Base-by-base conservation (phyloP, 179 eudicot genomes). In the Spergularia azorica region DNA sequence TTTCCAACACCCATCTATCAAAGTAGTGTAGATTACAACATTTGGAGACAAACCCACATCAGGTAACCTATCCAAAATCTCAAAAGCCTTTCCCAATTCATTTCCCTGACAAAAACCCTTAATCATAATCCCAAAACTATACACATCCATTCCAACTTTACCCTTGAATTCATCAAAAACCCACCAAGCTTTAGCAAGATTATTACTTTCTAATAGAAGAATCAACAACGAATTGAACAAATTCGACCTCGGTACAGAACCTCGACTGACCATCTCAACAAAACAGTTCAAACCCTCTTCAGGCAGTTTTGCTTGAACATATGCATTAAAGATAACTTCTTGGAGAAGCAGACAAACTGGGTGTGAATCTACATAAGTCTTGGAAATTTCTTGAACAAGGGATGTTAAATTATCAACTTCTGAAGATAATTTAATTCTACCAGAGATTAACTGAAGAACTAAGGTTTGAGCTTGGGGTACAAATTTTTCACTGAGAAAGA, bases 61-160 rank as follows among this genome's bases (percentile, higher is more conserved):
- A 32, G 43, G 80, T 80, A 91, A 72, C 56, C 77, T 72, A 72
- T 55, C 74, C 48, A 90, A 81, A 64, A 86, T 82, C 83, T 81
- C 79, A 78, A 88, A 90, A 66, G 87, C 96, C 81, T 81, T 83
- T 18, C 50, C 51, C 71, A 91, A 68, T 63, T 88, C 82, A 70
- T 85, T 80, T 26, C 78, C 86, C 54, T 87, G 81, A 78, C 92
- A 85, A 73, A 90, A 88, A 56, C 92, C 90, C 76, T 90, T 91
- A 3, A 90, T 63, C 87, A 91, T 83, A 5, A 91, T 91, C 78
- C 96, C 92, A 82, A 87, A 91, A 81, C 86, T 90, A 76, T 90
- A 88, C 71, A 26, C 86, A 84, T 91, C 96, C 79, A 87, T 20
- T 17, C 75, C 76, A 80, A 86, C 79, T 63, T 76, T 80, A 46